Evolutionary conservation across 2,329 filamentous ascomycete species (phyloP), one percentile per base, ranked within the genome.

Genomic region (Exophiala sideris): DNA sequence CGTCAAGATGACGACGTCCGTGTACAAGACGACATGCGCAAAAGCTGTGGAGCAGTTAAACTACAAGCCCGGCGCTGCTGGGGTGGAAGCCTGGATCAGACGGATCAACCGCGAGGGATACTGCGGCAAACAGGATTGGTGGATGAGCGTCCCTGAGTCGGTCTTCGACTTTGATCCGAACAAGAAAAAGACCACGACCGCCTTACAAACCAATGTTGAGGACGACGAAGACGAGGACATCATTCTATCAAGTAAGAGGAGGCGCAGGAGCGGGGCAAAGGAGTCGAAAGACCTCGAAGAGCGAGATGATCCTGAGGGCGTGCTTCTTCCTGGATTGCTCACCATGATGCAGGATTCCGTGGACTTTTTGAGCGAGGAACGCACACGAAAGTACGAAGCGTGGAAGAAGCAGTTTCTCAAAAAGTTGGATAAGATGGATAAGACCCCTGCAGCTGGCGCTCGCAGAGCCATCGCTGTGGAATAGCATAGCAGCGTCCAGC

Each of bases 71-170:
- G 77, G 72, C 12, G 66, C 76, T 11, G 69, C 68, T 47, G 81
- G 86, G 34, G 78, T 90, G 35, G 82, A 88, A 56, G 71, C 73
- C 2, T 87, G 86, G 58, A 78, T 88, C 54, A 69, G 79, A 16
- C 71, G 80, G 52, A 77, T 88, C 39, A 79, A 71, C 59, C 66
- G 69, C 16, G 68, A 72, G 18, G 68, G 68, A 1, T 80, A 76
- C 74, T 71, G 79, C 14, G 76, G 81, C 77, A 85, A 68, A 3
- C 68, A 79, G 48, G 84, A 88, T 63, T 89, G 86, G 86, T 88
- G 88, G 56, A 71, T 77, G 24, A 83, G 87, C 59, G 76, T 77
- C 40, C 71, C 73, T 6, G 64, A 63, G 44, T 52, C 46, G 36
- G 55, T 85, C 32, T 70, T 75, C 33, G 68, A 69, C 16, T 55